Conservation (phyloP, 345 rosid species). For the Citrus unshiu region DNA sequence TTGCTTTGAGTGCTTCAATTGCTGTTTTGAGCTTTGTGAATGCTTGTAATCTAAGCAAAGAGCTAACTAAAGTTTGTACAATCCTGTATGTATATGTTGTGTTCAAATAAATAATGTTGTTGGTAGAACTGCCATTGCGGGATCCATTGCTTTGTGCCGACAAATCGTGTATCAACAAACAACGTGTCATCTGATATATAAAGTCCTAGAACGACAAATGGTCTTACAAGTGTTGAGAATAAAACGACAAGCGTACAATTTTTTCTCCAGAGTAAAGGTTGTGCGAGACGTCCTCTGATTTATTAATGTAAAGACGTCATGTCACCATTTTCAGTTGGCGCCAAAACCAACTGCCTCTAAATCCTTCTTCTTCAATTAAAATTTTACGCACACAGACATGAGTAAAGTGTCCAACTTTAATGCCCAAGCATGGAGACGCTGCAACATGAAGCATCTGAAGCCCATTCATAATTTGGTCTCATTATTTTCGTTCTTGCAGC, state of each 20-base stretch:
- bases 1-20: slow-evolving; percentile 65
- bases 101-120: neutral
- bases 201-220: neutral
- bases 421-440: no score
- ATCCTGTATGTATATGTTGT: neutral
- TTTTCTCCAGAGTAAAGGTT: neutral
- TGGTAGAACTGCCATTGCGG: neutral
- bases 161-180: no score
- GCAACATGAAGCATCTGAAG: neutral
- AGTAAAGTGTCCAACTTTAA: no score
- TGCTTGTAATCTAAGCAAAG: slow-evolving; percentile 18
- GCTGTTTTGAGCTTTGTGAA: slow-evolving; percentile 69
- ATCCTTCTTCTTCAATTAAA: no score
- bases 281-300: neutral
- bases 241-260: no score
- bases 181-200: no score
- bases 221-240: neutral
- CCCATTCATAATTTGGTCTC: slow-evolving; percentile 28
- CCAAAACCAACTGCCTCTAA: no score
- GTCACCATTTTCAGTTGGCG: neutral
- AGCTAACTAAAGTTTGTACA: neutral
- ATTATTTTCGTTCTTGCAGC: no score
- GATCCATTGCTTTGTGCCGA: neutral
- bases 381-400: no score
- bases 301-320: neutral